Percentiles rank a stretch among this genome's conserved stretches.
These are phyloP conservation scores for Populus hybrid DNA, from an alignment of 441 rosid genomes.

Conservation along the genomic window DNA sequence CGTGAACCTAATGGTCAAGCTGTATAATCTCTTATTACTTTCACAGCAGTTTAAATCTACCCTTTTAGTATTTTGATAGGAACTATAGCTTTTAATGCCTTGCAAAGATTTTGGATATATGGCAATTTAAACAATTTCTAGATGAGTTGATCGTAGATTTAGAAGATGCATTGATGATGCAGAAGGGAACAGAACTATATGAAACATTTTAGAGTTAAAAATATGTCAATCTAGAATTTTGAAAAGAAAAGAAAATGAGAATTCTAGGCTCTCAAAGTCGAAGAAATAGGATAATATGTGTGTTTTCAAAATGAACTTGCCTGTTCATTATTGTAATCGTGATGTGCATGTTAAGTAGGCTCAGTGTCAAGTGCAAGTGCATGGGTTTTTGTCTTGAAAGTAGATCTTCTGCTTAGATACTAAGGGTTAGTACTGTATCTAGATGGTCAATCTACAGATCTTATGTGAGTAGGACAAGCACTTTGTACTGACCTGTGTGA, in stretches of 20 bases:
- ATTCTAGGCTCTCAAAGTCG: not conserved
- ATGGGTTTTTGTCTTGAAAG: slow-evolving; percentile 1
- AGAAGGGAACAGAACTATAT: not conserved
- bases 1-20: not conserved
- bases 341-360: not conserved
- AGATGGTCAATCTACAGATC: not conserved
- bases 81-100: not conserved
- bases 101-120: not conserved
- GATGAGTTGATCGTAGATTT: not conserved
- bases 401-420: not conserved
- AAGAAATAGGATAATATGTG: not conserved
- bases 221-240: not conserved
- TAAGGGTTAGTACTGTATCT: not conserved
- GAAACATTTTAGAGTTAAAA: no score
- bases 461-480: not conserved
- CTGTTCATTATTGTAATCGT: not conserved
- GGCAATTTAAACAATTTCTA: not conserved
- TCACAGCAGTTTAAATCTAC: not conserved
- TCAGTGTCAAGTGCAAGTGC: not conserved
- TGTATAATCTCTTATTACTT: not conserved
- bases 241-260: not conserved
- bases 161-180: not conserved
- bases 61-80: not conserved
- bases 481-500: not conserved
- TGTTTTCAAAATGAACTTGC: not conserved